Base-by-base conservation (phyloP, 75 land plant genomes). In the Chamaecyparis obtusa region DNA sequence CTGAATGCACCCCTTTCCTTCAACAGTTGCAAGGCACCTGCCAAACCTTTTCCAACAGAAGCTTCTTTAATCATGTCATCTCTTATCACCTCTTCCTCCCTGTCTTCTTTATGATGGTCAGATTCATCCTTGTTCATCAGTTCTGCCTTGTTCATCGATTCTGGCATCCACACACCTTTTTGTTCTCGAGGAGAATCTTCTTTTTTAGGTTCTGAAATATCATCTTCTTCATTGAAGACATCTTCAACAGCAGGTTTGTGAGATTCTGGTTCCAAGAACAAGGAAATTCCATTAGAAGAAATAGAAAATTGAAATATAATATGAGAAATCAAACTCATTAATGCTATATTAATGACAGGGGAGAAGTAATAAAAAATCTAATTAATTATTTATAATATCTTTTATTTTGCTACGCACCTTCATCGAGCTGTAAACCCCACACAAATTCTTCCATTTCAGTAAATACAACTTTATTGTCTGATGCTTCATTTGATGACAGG, bases 391-490 rank as follows among this genome's bases (percentile, higher is more conserved):
- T 46, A 15, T 81, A 46, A 81, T n/a, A 41, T 81, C 32, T 4
- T 46, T 81, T 4, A 13, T 81, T 81, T 21, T 44, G 32, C 33
- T 0, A 19, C 24, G 33, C 86, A 95, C 96, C 97, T 90, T 97
- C 96, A 90, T 94, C 94, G 75, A 94, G 90, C 89, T 96, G 96
- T 19, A 98, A 88, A 90, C 95, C 92, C 88, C 91, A 90, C 37
- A 96, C 95, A 92, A 98, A 98, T 82, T 98, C 99, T 56, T 97
- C 96, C 89, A 96, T 93, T 69, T 98, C 99, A 21, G 96, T 96
- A 60, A 98, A 90, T 16, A 97, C 93, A 84, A 98, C 92, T 77
- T 89, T 93, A 54, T 93, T 94, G 43, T 94, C 97, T 15, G 88
- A 84, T 60, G 86, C 35, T 37, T 95, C 97, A 56, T 75, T 93